Evolutionary conservation across 2,329 filamentous ascomycete genomes (phyloP).

Genomic region (Cryphonectria carpinicola): DNA sequence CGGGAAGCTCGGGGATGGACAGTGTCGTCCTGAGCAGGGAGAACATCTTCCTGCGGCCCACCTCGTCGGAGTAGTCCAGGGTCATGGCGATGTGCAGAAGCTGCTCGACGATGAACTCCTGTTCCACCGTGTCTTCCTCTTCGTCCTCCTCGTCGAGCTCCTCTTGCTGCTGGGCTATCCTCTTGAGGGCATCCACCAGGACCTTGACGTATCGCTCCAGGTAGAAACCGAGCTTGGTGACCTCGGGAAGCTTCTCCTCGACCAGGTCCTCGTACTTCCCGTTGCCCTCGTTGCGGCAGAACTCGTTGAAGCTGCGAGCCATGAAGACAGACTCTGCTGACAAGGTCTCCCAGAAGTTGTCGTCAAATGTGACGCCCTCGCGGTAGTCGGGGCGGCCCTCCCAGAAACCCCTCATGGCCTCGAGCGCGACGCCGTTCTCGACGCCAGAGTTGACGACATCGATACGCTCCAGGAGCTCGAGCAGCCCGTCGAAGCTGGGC

Average conservation of each 20-base stretch:
- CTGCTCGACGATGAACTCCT: slow-evolving; percentile 96
- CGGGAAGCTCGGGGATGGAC: slow-evolving; percentile 83
- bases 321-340: slow-evolving; percentile 89
- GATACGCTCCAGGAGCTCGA: slow-evolving; percentile 91
- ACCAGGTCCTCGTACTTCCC: slow-evolving; percentile 75
- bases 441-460: slow-evolving; percentile 89
- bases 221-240: slow-evolving; percentile 87
- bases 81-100: slow-evolving; percentile 89
- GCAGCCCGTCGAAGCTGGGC: slow-evolving; percentile 78
- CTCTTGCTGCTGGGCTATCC: slow-evolving; percentile 57
- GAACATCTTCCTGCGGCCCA: slow-evolving; percentile 95
- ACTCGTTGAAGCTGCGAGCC: slow-evolving; percentile 91
- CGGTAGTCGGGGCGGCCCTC: slow-evolving; percentile 84
- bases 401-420: slow-evolving; percentile 97
- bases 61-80: slow-evolving; percentile 96
- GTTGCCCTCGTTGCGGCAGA: slow-evolving; percentile 75
- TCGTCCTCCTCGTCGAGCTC: slow-evolving; percentile 65
- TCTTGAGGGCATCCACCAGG: slow-evolving; percentile 66
- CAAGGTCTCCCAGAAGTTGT: slow-evolving; percentile 79
- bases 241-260: slow-evolving; percentile 94
- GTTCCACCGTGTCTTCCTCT: slow-evolving; percentile 83
- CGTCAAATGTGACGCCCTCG: slow-evolving; percentile 71
- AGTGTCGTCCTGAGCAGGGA: slow-evolving; percentile 83
- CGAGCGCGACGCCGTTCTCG: slow-evolving; percentile 86
- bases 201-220: slow-evolving; percentile 78